A percentile compares a stretch with the other conserved stretches of the same genome.
These are phyloP conservation scores for Cyclotella sp. DNA, from an alignment of 108 stramenopile species.

Conservation along the genomic window DNA sequence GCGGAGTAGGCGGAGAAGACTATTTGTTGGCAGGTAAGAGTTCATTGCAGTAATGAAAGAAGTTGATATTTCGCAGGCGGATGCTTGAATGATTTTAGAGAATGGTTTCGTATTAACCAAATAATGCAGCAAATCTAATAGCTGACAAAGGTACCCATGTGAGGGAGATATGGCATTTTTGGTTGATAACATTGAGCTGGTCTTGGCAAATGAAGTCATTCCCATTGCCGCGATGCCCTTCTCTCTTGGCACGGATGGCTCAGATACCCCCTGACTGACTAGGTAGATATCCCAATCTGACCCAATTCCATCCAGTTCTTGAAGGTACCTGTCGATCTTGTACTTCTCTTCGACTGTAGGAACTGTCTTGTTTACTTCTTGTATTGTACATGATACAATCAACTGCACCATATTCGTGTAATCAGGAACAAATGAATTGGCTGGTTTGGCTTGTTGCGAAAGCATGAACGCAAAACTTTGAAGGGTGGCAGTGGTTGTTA, in stretches of 20 bases:
- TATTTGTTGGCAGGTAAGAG: constrained; percentile 41
- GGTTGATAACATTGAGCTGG: neutral
- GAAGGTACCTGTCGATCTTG: neutral
- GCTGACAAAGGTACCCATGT: constrained; percentile 16
- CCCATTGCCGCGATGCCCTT: too few relatives aligned
- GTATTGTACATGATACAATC: neutral
- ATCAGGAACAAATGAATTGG: too few relatives aligned
- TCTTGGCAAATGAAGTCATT: neutral
- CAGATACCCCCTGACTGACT: neutral
- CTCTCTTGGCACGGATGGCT: neutral
- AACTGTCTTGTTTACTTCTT: constrained; percentile 28
- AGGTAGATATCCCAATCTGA: constrained; percentile 36
- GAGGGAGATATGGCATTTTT: constrained; percentile 7
- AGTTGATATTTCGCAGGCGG: constrained; percentile 1
- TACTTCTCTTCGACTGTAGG: constrained; percentile 17
- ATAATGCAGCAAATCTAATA: constrained; percentile 26
- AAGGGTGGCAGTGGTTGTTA: constrained; percentile 20
- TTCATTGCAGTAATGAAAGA: constrained; percentile 5
- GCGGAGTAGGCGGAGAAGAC: constrained; percentile 60
- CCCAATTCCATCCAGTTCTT: constrained; percentile 16
- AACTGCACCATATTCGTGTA: too few relatives aligned
- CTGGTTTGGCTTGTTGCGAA: neutral
- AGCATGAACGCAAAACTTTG: constrained; percentile 17
- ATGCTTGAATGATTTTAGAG: neutral
- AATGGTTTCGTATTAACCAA: constrained; percentile 9